Conservation (phyloP, 768 basidiomycete genomes). For the Suillus alpinus region DNA sequence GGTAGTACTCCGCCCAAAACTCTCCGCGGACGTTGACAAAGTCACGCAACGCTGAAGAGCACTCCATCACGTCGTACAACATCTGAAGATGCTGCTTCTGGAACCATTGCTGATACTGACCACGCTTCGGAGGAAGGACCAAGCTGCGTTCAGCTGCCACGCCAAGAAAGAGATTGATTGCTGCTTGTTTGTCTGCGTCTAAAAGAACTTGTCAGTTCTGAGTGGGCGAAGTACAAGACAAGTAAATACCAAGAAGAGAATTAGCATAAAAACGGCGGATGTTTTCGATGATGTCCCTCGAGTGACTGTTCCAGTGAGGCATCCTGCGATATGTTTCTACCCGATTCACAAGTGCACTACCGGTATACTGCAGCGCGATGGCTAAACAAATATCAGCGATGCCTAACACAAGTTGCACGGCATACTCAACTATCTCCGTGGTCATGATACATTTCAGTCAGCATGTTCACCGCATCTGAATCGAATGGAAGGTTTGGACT, state of each 20-base stretch:
- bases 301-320: conserved; percentile 97
- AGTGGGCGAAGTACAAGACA: not conserved
- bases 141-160: conserved; percentile 51
- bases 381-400: conserved; percentile 43
- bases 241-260: conserved; percentile 68
- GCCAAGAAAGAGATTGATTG: conserved; percentile 96
- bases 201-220: conserved; percentile 8
- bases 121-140: conserved; percentile 49
- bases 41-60: conserved; percentile 54
- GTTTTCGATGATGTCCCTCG: conserved; percentile 93
- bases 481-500: conserved; percentile 86
- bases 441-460: conserved; percentile 99
- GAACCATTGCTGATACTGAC: conserved; percentile 87
- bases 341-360: conserved; percentile 92
- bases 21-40: conserved; percentile 64
- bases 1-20: conserved; percentile 89
- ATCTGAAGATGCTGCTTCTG: conserved; percentile 65
- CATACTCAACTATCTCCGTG: conserved; percentile 82
- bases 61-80: conserved; percentile 65
- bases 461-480: conserved; percentile 92
- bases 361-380: conserved; percentile 94
- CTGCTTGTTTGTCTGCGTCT: conserved; percentile 97
- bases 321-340: conserved; percentile 95
- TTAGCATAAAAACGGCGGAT: conserved; percentile 94
- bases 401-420: not conserved